Percentiles rank a stretch among this genome's conserved stretches.
Conservation (phyloP, 2,329 filamentous ascomycete species). For the Diaporthe longicolla region DNA sequence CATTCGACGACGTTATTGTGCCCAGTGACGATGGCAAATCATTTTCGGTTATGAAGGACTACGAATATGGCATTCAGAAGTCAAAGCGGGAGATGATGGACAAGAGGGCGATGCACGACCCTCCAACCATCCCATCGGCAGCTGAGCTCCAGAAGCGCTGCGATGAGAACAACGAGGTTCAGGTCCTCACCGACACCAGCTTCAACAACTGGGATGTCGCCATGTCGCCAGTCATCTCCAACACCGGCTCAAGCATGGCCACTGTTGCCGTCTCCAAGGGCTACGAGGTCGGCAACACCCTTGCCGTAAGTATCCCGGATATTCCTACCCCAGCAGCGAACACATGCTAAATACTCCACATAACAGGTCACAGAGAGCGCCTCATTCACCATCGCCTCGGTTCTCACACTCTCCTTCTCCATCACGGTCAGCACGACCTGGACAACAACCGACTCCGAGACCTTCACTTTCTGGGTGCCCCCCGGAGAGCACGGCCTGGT, state of each 20-base stretch:
- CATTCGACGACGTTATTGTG: conserved; percentile 48
- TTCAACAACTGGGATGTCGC: conserved; percentile 57
- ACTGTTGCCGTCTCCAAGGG: conserved; percentile 52
- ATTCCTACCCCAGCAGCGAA: not conserved
- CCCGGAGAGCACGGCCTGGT: conserved; percentile 55
- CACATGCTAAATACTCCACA: not conserved
- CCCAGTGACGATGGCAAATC: conserved; percentile 45
- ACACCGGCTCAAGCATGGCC: conserved; percentile 47
- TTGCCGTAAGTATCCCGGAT: conserved; percentile 46
- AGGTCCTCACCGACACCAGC: conserved; percentile 45
- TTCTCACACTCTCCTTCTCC: conserved; percentile 47
- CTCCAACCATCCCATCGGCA: not conserved
- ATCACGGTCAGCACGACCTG: conserved; percentile 49
- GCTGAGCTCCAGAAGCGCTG: conserved; percentile 41
- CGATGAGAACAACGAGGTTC: conserved; percentile 46
- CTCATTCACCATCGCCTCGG: conserved; percentile 12
- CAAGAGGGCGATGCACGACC: conserved; percentile 31
- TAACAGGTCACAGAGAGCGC: not conserved
- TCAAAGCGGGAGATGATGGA: conserved; percentile 36
- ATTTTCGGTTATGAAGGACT: conserved; percentile 48
- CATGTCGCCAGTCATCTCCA: conserved; percentile 54
- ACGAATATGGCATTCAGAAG: conserved; percentile 45
- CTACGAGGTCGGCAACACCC: conserved; percentile 52
- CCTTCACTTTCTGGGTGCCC: conserved; percentile 52
- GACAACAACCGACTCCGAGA: conserved; percentile 51